Base-by-base conservation (phyloP, 2,329 filamentous ascomycete genomes). In the Hymenoscyphus occultus region DNA sequence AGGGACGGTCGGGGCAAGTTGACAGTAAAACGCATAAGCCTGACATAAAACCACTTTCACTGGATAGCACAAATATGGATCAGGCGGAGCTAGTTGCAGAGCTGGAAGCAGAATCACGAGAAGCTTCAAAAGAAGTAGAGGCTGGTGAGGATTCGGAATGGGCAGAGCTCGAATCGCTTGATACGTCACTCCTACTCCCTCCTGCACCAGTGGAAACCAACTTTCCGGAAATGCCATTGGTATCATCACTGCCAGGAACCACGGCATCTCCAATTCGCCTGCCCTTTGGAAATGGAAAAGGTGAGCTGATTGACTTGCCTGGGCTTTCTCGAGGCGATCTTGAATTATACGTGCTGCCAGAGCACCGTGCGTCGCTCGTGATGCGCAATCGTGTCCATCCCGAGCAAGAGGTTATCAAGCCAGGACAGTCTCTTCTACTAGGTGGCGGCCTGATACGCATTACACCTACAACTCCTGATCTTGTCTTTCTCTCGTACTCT, bases 181-280 rank as follows among this genome's bases (percentile, higher is more conserved):
- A 75, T 32, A 67, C 66, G 14, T 68, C 64, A 6, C 79, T 83
- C 16, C 83, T 97, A 39, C 84, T 98, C 0, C 94, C 94, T 0
- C 93, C 93, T 2, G 81, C 86, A 0, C 91, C 89, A 67, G 80
- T 82, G 3, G 92, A 93, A 72, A 87, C 85, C 2, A 83, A 89
- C 60, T 98, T 89, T 72, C 94, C 94, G 5, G 81, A 86, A 16
- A 93, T 98, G 84, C 94, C 94, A 1, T 79, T 96, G 12, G 90
- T 97, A 1, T 97, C 93, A 0, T 85, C 91, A 4, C 82, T 97
- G 2, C 92, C 95, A 0, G 95, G 96, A 10, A 99, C 95, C 0
- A 99, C 95, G 0, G 95, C 93, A 1, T 96, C 93, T 0, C 95
- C 95, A 0, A 98, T 99, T 71, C 89, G 95, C 35, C 87, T 98